phyloP scores from a whole-genome alignment of 768 basidiomycete genomes.

The Termitomyces sp. region DNA sequence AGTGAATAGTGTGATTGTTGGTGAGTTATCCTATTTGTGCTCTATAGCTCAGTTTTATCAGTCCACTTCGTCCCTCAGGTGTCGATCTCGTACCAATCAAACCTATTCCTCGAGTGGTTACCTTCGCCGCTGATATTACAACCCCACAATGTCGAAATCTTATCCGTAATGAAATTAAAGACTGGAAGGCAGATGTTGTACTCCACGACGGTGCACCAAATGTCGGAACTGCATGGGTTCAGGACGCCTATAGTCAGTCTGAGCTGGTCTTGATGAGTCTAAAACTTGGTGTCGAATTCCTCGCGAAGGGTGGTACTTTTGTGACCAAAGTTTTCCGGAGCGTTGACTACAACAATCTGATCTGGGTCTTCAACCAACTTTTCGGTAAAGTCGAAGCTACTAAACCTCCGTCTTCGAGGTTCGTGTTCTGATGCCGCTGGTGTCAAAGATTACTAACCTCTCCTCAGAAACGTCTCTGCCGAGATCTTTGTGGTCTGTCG shows the following conservation, averaged over 20 bases:
- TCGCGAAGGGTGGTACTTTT: constrained; percentile 90
- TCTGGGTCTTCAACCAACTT: constrained; percentile 98
- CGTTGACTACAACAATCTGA: constrained; percentile 95
- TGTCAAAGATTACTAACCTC: constrained; percentile 2
- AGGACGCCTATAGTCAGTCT: constrained; percentile 95
- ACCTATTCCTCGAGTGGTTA: constrained; percentile 88
- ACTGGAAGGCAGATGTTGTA: constrained; percentile 99
- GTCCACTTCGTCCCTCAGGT: constrained; percentile 38
- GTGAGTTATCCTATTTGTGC: constrained; percentile 34
- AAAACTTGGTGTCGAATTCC: constrained; percentile 93
- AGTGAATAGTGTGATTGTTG: constrained; percentile 84
- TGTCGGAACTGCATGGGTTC: constrained; percentile 98
- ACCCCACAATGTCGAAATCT: constrained; percentile 85
- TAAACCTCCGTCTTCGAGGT: constrained; percentile 97
- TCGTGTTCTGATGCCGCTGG: constrained; percentile 10
- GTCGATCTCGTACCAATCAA: constrained; percentile 96
- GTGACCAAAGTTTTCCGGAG: constrained; percentile 98
- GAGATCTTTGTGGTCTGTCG: constrained; percentile 99
- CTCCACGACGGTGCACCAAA: constrained; percentile 99
- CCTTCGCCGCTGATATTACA: constrained; percentile 93
- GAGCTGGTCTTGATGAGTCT: constrained; percentile 95
- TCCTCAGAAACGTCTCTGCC: constrained; percentile 88
- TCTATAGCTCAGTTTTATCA: neutral
- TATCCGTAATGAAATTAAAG: constrained; percentile 84
- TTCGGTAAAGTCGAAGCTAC: constrained; percentile 97